A percentile compares a stretch with the other conserved stretches of the same genome.
These are phyloP conservation scores for Cerrena zonata DNA, from an alignment of 1,284 basidiomycete genomes.

Conservation along the genomic window DNA sequence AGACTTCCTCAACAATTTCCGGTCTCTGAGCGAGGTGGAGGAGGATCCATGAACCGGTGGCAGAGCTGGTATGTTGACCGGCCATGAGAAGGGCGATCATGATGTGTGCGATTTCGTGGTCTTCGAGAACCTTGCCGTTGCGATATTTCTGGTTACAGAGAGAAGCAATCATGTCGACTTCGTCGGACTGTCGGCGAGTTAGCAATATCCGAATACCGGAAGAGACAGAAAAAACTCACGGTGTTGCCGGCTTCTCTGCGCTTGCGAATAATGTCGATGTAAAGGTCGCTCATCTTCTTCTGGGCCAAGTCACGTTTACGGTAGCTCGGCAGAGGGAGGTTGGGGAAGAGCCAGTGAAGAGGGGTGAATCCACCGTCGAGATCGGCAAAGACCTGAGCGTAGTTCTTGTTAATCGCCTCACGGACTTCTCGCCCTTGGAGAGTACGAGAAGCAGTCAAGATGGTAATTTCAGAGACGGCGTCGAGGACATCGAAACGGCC, in stretches of 20 bases:
- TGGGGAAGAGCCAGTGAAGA: conserved; percentile 91
- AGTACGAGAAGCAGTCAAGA: conserved; percentile 88
- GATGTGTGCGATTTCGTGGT: conserved; percentile 94
- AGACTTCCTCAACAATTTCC: conserved; percentile 73
- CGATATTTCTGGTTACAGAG: conserved; percentile 85
- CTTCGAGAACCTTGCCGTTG: conserved; percentile 71
- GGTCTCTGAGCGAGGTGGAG: conserved; percentile 82
- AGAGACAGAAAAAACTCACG: conserved; percentile 22
- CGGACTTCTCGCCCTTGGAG: conserved; percentile 92
- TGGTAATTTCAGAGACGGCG: conserved; percentile 86
- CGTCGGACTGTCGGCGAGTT: conserved; percentile 36
- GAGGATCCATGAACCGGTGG: conserved; percentile 88
- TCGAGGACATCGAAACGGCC: conserved; percentile 70
- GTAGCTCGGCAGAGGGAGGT: conserved; percentile 88
- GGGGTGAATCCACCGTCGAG: conserved; percentile 91
- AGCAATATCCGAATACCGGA: conserved; percentile 1
- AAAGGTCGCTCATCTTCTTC: conserved; percentile 91
- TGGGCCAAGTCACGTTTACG: conserved; percentile 84
- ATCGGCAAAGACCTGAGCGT: conserved; percentile 84
- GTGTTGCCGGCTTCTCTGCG: conserved; percentile 54
- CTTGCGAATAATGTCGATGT: conserved; percentile 80
- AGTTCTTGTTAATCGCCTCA: conserved; percentile 71
- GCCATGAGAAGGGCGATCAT: conserved; percentile 96
- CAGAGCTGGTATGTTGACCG: conserved; percentile 95
- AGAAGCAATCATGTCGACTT: conserved; percentile 90